These are phyloP conservation scores for Collybia mongolica DNA, from an alignment of 768 basidiomycete genomes.

Conservation along the genomic window DNA sequence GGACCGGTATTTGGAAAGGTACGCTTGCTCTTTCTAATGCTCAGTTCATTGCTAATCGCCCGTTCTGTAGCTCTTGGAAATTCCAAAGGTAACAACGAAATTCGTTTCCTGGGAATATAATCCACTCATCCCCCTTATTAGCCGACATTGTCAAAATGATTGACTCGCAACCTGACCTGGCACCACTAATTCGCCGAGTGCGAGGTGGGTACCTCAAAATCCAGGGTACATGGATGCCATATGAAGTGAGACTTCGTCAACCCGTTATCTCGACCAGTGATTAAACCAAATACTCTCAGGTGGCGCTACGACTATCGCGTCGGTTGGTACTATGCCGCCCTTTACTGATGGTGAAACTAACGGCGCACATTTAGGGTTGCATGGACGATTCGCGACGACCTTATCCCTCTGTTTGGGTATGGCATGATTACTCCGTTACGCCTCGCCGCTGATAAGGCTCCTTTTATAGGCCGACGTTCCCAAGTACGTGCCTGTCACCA, in stretches of 20 bases:
- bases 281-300: conserved; percentile 36
- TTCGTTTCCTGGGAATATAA: conserved; percentile 1
- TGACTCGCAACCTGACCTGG: conserved; percentile 87
- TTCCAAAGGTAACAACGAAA: conserved; percentile 65
- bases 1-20: conserved; percentile 97
- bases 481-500: conserved; percentile 78
- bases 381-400: conserved; percentile 83
- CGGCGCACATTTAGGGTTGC: conserved; percentile 61
- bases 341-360: conserved; percentile 11
- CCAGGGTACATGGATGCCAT: conserved; percentile 94
- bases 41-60: not conserved
- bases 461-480: conserved; percentile 70
- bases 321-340: conserved; percentile 56
- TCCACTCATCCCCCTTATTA: conserved; percentile 27
- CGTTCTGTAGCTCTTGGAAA: conserved; percentile 68
- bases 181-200: conserved; percentile 77
- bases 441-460: conserved; percentile 6
- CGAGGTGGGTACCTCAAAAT: conserved; percentile 90
- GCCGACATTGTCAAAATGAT: conserved; percentile 94
- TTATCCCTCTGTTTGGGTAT: conserved; percentile 87
- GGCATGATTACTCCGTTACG: conserved; percentile 8
- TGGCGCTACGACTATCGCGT: conserved; percentile 75
- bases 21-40: conserved; percentile 7
- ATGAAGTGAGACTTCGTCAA: conserved; percentile 53
- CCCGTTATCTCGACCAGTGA: not conserved